These are phyloP conservation scores for Athelia psychrophila DNA, from an alignment of 1,284 basidiomycete genomes.

Conservation along the genomic window DNA sequence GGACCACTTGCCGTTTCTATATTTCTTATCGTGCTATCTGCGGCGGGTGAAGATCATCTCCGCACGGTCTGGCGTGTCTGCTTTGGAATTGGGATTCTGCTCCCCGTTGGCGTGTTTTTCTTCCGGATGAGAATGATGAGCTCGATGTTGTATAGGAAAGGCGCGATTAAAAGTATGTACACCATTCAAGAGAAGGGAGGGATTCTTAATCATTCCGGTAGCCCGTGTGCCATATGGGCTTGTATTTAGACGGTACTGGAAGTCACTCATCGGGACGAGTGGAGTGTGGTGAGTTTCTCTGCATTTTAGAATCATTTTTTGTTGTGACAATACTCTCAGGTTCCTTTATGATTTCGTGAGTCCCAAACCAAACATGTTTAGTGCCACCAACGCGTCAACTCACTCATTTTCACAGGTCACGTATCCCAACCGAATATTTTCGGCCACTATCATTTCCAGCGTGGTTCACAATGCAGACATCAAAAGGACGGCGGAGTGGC, in stretches of 20 bases:
- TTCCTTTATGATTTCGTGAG: slow-evolving; percentile 74
- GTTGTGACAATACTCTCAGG: slow-evolving; percentile 31
- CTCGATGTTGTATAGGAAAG: slow-evolving; percentile 60
- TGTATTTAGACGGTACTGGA: slow-evolving; percentile 71
- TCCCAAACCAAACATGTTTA: not conserved
- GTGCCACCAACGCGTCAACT: not conserved
- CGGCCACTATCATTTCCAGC: slow-evolving; percentile 61
- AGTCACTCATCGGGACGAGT: slow-evolving; percentile 62
- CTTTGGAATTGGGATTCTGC: slow-evolving; percentile 68
- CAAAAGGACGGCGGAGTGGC: slow-evolving; percentile 66
- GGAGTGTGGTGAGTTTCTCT: slow-evolving; percentile 55
- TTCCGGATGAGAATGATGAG: slow-evolving; percentile 74
- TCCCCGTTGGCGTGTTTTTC: slow-evolving; percentile 69
- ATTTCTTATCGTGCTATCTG: slow-evolving; percentile 71
- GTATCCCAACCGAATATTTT: slow-evolving; percentile 70
- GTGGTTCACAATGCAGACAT: slow-evolving; percentile 53
- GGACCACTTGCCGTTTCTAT: slow-evolving; percentile 69
- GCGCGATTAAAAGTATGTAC: slow-evolving; percentile 56
- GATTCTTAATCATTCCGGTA: slow-evolving; percentile 28
- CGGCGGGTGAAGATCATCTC: slow-evolving; percentile 62
- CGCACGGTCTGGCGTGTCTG: slow-evolving; percentile 75
- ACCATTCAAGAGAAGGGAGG: not conserved
- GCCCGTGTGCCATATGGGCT: slow-evolving; percentile 61
- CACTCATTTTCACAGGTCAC: slow-evolving; percentile 40
- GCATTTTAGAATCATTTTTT: not conserved